Evolutionary conservation across 176 grass and related monocot genomes (phyloP), one percentile per base, ranked within the genome.

Genomic region (Ananas comosus): DNA sequence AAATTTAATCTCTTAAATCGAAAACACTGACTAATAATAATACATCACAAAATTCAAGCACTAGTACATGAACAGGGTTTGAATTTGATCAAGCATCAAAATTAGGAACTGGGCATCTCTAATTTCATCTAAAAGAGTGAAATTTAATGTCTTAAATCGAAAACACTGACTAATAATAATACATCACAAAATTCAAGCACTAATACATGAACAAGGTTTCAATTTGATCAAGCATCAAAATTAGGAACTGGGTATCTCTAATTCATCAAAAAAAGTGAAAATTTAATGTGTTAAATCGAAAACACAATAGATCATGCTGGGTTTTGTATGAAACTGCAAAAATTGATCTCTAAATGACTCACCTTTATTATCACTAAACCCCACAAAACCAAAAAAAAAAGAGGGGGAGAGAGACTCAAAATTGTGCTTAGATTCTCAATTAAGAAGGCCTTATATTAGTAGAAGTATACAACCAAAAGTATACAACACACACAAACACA

Each of bases 391-490:
- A 29, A 0, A 29, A 3, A 29, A 3, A 0, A 2, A 2, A 29
- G 28, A 29, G 28, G 3, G 28, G 18, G 13, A 57, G 17, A 57
- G 17, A 13, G 8, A 53, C 53, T 17, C 53, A 57, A 18, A 17
- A 57, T n/a, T 57, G 13, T 2, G 16, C 53, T 57, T 17, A 18
- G 53, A 57, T 57, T 13, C 13, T 2, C 5, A 13, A 57, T 0
- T 13, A 66, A 66, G 13, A 66, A 47, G 64, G 16, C 13, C 69
- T 87, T 72, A 72, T 50, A 51, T 25, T n/a, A n/a, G n/a, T 5
- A 65, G 48, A 73, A 69, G 85, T 57, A 54, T n/a, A 2, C 12
- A 70, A 61, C 1, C 12, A 70, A 61, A 80, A 69, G 71, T 57
- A n/a, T 9, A 57, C 53, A 18, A 57, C 16, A 57, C 53, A 57